Percentiles rank a stretch among this genome's conserved stretches.
Conservation (phyloP, 1,284 basidiomycete species). For the Tranzscheliella williamsii region DNA sequence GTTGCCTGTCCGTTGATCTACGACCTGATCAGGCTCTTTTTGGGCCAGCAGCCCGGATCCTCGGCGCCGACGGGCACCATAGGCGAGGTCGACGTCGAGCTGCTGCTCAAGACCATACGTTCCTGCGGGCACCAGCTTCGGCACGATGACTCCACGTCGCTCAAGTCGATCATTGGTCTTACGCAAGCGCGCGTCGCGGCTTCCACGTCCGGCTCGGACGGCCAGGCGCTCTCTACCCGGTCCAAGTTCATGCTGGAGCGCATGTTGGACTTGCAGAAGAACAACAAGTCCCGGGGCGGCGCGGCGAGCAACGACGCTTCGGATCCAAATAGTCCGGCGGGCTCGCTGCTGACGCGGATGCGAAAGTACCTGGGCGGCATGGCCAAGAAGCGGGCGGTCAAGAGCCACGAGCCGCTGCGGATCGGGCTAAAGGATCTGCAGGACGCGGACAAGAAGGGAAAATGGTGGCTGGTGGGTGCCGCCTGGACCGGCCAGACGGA, state of each 20-base stretch:
- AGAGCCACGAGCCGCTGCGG: slow-evolving; percentile 42
- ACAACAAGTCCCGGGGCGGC: background rate
- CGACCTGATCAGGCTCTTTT: slow-evolving; percentile 80
- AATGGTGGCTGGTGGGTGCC: slow-evolving; percentile 98
- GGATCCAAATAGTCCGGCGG: slow-evolving; percentile 12
- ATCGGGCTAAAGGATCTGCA: slow-evolving; percentile 74
- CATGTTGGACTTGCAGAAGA: slow-evolving; percentile 43
- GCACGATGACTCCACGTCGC: slow-evolving; percentile 48
- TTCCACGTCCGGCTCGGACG: slow-evolving; percentile 1
- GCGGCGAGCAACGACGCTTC: background rate
- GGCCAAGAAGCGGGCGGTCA: slow-evolving; percentile 44
- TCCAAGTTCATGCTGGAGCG: slow-evolving; percentile 59
- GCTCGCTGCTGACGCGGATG: slow-evolving; percentile 36
- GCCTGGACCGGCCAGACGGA: slow-evolving; percentile 93
- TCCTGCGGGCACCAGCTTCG: slow-evolving; percentile 52
- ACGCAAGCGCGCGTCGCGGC: slow-evolving; percentile 37
- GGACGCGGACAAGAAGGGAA: slow-evolving; percentile 81
- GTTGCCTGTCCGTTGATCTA: slow-evolving; percentile 85
- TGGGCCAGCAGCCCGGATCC: slow-evolving; percentile 63
- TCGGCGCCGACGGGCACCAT: slow-evolving; percentile 22
- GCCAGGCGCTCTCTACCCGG: slow-evolving; percentile 22
- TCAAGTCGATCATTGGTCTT: slow-evolving; percentile 49
- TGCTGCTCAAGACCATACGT: slow-evolving; percentile 80
- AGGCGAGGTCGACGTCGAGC: slow-evolving; percentile 67
- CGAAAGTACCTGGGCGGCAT: slow-evolving; percentile 49